Conservation (phyloP, 345 rosid species). For the Hibiscus mutabilis region DNA sequence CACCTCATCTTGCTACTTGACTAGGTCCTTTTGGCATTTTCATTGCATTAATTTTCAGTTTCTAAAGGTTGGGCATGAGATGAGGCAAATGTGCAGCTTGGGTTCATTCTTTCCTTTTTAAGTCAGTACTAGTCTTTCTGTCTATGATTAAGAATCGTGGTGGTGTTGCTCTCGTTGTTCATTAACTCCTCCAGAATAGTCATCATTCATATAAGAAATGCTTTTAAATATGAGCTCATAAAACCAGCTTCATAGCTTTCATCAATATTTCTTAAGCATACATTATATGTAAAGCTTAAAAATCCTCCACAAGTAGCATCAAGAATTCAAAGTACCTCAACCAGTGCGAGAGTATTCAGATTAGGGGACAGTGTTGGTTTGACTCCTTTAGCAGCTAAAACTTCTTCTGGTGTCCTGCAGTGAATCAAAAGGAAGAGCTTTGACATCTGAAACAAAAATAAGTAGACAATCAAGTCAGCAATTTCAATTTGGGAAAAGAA, state of each 20-base stretch:
- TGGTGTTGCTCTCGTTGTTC: not conserved
- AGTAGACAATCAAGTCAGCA: constrained; percentile 3
- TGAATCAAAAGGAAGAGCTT: not conserved
- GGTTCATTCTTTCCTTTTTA: not conserved
- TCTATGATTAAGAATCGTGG: not conserved
- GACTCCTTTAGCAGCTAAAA: constrained; percentile 93
- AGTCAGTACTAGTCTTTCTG: not conserved
- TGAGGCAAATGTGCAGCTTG: not conserved
- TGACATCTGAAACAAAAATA: not conserved
- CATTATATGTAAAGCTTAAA: not conserved
- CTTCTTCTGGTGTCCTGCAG: constrained; percentile 87
- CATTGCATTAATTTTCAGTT: not conserved
- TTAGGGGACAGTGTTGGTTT: constrained; percentile 92
- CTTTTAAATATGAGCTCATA: not conserved
- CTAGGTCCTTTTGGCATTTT: not conserved
- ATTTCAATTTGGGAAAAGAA: constrained; percentile 4
- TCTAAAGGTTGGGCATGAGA: too few relatives aligned
- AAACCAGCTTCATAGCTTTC: not conserved
- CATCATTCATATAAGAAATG: not conserved
- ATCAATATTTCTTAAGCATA: not conserved
- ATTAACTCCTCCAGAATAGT: not conserved
- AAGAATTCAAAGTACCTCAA: constrained; percentile 53
- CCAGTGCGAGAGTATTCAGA: constrained; percentile 75
- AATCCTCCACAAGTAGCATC: not conserved
- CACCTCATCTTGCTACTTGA: constrained; percentile 2